Evolutionary conservation across 148 eudicot species (phyloP), one percentile per base, ranked within the genome.

Genomic region (Silene latifolia): DNA sequence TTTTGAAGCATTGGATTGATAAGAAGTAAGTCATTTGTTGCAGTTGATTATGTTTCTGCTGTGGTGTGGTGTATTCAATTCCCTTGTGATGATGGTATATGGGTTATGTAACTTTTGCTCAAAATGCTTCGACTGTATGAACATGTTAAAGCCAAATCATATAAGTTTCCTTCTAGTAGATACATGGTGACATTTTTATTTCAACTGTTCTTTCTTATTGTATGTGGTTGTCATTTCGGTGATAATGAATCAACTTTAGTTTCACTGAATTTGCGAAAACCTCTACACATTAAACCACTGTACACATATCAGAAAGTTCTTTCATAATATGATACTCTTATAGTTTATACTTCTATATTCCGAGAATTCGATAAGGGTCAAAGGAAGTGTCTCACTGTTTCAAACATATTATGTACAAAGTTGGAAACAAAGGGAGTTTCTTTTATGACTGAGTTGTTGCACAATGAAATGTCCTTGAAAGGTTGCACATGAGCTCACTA

Each of bases 11-110:
- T 71, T 20, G 90, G 59, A 79, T 90, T 25, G 82, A 88, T 60
- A 56, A 46, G 98, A 56, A 39, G 98, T 94, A 88, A 89, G 96
- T 82, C 61, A 32, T 18, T 77, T 73, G 7, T 76, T 44, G 66
- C 2, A 10, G 27, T 67, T 67, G 56, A 42, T 2, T 67, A 67
- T 19, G 24, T 67, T 32, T 42, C 8, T 67, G 53, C 12, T 67
- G 25, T 32, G 7, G 3, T 39, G 47, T n/a, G 18, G 23, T 32
- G 21, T 14, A 25, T 10, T 23, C 15, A 9, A 39, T 67, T 44
- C 53, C 24, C 19, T 18, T 65, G 64, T 60, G 47, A 21, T 65
- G 48, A 15, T 65, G 48, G n/a, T 65, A 65, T 18, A 65, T 32
- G 47, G 46, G 42, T 63, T 63, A 51, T 51, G 56, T 51, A 12